phyloP scores from a whole-genome alignment of 2,329 filamentous ascomycete genomes.

The Fusarium coffeatum region DNA sequence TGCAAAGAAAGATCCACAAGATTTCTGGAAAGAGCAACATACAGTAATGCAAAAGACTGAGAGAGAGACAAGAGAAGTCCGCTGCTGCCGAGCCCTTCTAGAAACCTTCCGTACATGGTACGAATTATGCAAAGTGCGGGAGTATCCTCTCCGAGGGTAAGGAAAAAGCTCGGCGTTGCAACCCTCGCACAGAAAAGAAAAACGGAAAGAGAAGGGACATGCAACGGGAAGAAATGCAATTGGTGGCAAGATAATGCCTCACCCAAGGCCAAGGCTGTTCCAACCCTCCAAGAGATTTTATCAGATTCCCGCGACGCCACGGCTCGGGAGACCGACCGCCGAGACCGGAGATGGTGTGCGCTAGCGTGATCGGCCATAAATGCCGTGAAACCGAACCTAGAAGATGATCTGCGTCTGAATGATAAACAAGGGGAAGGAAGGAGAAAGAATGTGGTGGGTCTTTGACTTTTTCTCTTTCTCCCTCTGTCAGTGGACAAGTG shows the following conservation, averaged over 20 bases:
- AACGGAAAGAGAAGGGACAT: background rate
- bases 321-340: background rate
- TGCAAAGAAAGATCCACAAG: background rate
- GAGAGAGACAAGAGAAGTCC: too few species aligned
- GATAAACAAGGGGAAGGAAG: background rate
- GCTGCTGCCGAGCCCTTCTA: background rate
- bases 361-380: constrained; percentile 27
- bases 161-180: background rate
- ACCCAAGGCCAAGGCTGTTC: background rate
- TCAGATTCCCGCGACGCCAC: background rate
- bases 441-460: background rate
- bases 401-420: constrained; percentile 5
- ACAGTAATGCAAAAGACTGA: background rate
- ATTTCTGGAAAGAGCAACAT: background rate
- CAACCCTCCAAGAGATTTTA: background rate
- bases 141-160: background rate
- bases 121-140: background rate
- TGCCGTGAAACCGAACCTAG: constrained; percentile 33
- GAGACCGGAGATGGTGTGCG: background rate
- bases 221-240: background rate
- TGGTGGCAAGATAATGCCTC: background rate
- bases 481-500: background rate
- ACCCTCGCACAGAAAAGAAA: background rate
- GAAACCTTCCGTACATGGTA: background rate
- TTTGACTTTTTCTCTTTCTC: background rate